Evolutionary conservation across 2,329 filamentous ascomycete genomes (phyloP).

Genomic region (Talaromyces sp.): DNA sequence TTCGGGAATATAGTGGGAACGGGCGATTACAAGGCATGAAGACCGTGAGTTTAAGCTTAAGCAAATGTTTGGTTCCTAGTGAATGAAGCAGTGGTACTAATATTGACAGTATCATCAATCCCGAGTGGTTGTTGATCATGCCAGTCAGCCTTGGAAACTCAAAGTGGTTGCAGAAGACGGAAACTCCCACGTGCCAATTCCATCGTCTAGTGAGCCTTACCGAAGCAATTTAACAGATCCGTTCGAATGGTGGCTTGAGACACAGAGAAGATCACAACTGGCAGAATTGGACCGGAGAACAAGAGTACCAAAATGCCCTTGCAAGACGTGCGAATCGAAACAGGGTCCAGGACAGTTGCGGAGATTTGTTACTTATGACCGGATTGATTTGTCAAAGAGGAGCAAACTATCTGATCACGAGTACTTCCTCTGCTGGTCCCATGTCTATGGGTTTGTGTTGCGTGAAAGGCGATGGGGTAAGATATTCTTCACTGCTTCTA

Average conservation of each 20-base stretch:
- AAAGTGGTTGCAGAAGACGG: background rate
- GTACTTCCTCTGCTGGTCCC: background rate
- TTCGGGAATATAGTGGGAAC: background rate
- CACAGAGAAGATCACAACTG: too few species aligned
- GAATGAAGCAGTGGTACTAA: background rate
- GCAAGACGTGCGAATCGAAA: background rate
- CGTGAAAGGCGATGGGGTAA: background rate
- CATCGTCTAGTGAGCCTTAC: too few species aligned
- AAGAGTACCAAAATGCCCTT: background rate
- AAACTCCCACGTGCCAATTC: too few species aligned
- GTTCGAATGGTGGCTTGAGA: too few species aligned
- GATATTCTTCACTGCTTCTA: background rate
- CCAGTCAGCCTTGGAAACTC: background rate
- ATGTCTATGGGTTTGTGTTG: background rate
- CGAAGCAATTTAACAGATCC: too few species aligned
- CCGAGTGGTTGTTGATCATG: background rate
- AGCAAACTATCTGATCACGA: background rate
- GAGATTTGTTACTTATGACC: background rate
- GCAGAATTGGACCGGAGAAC: background rate
- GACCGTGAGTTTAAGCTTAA: background rate
- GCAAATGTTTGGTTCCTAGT: too few species aligned
- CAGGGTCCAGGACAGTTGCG: background rate
- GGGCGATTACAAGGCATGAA: background rate
- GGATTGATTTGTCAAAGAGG: background rate
- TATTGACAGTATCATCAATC: background rate